A percentile compares a stretch with the other conserved stretches of the same genome.
phyloP scores from a whole-genome alignment of 306 rosid species.

The Prunus mira region DNA sequence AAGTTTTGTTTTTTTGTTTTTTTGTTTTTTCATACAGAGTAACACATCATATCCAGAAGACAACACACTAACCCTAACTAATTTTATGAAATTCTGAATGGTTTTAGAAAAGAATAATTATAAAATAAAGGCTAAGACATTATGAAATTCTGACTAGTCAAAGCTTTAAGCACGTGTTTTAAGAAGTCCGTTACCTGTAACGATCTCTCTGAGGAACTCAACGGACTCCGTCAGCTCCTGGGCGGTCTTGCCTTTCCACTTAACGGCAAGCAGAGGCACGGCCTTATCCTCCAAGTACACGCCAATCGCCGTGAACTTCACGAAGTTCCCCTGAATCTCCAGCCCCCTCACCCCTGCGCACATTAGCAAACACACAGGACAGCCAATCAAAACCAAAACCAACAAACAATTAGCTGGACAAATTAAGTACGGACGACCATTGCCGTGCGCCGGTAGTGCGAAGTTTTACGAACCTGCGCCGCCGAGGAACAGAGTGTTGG shows the following conservation, averaged over 20 bases:
- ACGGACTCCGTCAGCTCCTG: conserved; percentile 48
- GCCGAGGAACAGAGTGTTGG: conserved; percentile 39
- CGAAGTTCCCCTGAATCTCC: conserved; percentile 48
- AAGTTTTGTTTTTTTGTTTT: neutral
- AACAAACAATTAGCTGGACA: neutral
- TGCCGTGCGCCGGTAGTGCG: neutral
- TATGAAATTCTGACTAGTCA: neutral
- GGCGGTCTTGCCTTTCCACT: conserved; percentile 61
- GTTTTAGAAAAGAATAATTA: no score
- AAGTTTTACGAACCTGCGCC: conserved; percentile 30
- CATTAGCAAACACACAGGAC: neutral
- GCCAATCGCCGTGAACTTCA: conserved; percentile 65
- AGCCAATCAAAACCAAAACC: neutral
- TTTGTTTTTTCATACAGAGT: no score
- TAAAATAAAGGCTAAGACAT: neutral
- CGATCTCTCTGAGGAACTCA: conserved; percentile 62
- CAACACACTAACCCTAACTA: neutral
- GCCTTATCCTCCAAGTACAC: conserved; percentile 69
- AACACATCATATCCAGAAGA: neutral
- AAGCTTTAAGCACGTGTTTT: neutral
- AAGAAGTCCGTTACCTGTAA: conserved; percentile 39
- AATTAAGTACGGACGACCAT: neutral
- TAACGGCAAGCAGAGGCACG: conserved; percentile 43
- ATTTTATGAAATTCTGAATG: no score
- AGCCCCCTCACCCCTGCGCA: conserved; percentile 53